Conservation (phyloP, 257 asterid genomes). For the Gentiana macrophylla region DNA sequence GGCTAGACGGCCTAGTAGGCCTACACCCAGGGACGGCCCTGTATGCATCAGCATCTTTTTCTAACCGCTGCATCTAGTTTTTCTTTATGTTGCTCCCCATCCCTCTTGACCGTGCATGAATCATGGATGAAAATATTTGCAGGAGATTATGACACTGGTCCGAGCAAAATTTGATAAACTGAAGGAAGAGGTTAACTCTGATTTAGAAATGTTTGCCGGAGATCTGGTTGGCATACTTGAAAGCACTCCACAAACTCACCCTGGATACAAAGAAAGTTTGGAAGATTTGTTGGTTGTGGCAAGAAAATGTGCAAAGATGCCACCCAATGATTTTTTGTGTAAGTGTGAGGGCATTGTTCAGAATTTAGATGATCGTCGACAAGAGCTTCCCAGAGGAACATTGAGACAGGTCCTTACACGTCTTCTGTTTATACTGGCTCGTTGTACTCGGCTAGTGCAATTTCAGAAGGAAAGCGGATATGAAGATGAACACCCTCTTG, state of each 20-base stretch:
- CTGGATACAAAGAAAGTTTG: constrained; percentile 55
- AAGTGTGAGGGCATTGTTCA: constrained; percentile 90
- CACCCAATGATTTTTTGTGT: constrained; percentile 75
- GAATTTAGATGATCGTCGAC: constrained; percentile 85
- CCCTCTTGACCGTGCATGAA: neutral
- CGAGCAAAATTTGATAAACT: constrained; percentile 70
- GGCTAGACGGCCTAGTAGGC: too few species aligned
- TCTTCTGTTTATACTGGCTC: constrained; percentile 81
- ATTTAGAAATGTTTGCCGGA: constrained; percentile 84
- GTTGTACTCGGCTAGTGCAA: constrained; percentile 91
- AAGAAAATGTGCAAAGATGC: constrained; percentile 75
- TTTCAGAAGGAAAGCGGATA: constrained; percentile 88
- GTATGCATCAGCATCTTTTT: too few species aligned
- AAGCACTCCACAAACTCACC: constrained; percentile 53
- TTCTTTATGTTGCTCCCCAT: too few species aligned
- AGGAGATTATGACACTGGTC: constrained; percentile 74
- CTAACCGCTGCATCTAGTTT: too few species aligned
- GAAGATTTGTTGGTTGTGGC: constrained; percentile 85
- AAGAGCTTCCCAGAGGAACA: constrained; percentile 69
- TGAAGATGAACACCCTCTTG: constrained; percentile 54
- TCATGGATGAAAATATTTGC: constrained; percentile 10
- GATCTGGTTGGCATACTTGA: constrained; percentile 75
- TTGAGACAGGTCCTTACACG: constrained; percentile 82
- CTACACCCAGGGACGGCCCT: too few species aligned
- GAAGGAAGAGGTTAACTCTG: constrained; percentile 80